phyloP scores from a whole-genome alignment of 345 rosid genomes.

The Pistacia integerrima region DNA sequence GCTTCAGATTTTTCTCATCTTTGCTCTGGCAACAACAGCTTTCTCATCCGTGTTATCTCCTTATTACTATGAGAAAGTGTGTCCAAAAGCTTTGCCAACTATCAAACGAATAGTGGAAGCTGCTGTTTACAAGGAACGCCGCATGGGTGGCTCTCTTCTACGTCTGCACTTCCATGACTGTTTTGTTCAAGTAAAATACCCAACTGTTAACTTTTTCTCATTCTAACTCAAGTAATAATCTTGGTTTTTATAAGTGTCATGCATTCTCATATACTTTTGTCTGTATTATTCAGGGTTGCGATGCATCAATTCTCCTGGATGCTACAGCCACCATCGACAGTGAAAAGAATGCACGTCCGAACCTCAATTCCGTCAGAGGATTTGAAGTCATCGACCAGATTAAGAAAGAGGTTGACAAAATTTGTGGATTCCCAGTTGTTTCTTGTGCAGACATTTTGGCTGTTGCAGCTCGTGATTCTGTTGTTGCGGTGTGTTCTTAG shows the following conservation, averaged over 20 bases:
- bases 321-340: conserved; percentile 40
- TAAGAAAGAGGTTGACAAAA: conserved; percentile 50
- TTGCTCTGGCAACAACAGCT: conserved; percentile 18
- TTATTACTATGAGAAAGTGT: conserved; percentile 46
- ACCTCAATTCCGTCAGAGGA: conserved; percentile 45
- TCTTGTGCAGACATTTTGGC: conserved; percentile 66
- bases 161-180: background rate
- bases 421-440: conserved; percentile 46
- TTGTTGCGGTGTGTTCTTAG: conserved; percentile 34
- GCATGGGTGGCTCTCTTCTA: no score
- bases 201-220: background rate
- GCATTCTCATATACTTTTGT: background rate
- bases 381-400: conserved; percentile 59
- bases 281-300: conserved; percentile 48
- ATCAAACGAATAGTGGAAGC: background rate
- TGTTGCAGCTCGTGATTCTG: conserved; percentile 30
- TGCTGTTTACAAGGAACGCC: no score
- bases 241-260: background rate
- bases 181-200: conserved; percentile 14
- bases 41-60: conserved; percentile 36
- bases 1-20: conserved; percentile 16
- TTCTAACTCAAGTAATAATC: background rate
- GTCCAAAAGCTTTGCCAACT: conserved; percentile 34
- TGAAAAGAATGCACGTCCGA: conserved; percentile 46
- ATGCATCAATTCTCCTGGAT: conserved; percentile 59